Base-by-base conservation (phyloP, 352 stramenopile species). In the Pythium dissotocum region DNA sequence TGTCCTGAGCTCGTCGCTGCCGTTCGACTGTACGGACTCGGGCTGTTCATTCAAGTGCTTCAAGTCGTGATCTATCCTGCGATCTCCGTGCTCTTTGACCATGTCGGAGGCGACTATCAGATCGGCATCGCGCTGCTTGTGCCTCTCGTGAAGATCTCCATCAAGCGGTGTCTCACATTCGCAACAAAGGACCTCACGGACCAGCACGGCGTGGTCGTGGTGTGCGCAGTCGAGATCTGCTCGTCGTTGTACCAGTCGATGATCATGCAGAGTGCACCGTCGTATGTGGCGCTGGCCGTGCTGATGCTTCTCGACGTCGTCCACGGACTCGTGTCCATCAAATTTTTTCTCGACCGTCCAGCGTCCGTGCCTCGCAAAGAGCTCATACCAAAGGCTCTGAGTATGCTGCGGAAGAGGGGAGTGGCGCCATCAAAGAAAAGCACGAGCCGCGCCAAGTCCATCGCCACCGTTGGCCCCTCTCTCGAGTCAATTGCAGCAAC, bases 231-330 rank as follows among this genome's bases (percentile, higher is more conserved):
- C 38, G 70, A 76, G 46, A 67, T 76, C 36, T 63, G 54, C 14
- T 49, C 69, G 9, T 71, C 69, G 14, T 24, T 76, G 44, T 76
- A 76, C 58, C 69, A 76, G 36, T 69, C 64, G 2, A 71, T 71
- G 58, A 69, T 76, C 16, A 44, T 76, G 33, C 69, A 75, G 40
- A 69, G 28, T 16, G 18, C 63, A 3, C 63, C 69, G 4, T 71
- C 63, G 5, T 33, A 61, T 13, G 33, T 62, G 0, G 69, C 69
- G 3, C 49, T 71, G 6, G 35, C n/a, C 1, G 38, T 69, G 21
- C 69, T 76, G 49, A 76, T 76, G 59, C 49, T 6, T 18, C 14
- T 72, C 28, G 69, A 76, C 36, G 57, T 71, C 2, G 1, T 76
- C 7, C 54, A 65, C 16, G 69, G 63, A 0, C 14, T 72, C 4